These are phyloP conservation scores for Fermentozyma sake DNA, from an alignment of 1,139 yeast species.

Conservation along the genomic window DNA sequence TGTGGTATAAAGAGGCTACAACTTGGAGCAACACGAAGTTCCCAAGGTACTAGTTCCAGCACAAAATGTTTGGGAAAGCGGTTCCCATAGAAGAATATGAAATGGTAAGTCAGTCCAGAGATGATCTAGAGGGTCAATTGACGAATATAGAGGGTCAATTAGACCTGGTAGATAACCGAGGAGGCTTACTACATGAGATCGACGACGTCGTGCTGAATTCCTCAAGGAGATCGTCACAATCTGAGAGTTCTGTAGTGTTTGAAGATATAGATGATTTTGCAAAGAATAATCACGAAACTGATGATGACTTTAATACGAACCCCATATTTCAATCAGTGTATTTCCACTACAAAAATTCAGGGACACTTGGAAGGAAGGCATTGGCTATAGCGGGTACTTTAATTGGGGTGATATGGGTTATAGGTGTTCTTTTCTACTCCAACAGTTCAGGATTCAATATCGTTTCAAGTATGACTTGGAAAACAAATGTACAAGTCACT, in stretches of 20 bases:
- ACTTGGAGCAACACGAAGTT: too few species aligned
- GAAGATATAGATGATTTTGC: conserved; percentile 23
- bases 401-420: conserved; percentile 21
- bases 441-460: conserved; percentile 18
- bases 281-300: conserved; percentile 7
- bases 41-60: too few species aligned
- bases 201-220: conserved; percentile 3
- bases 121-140: too few species aligned
- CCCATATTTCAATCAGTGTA: conserved; percentile 22
- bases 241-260: conserved; percentile 24
- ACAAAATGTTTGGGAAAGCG: conserved; percentile 2
- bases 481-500: conserved; percentile 23
- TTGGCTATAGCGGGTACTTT: conserved; percentile 6
- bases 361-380: conserved; percentile 6
- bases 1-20: too few species aligned
- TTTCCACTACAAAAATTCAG: conserved; percentile 15
- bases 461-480: conserved; percentile 21
- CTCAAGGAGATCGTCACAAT: conserved; percentile 6
- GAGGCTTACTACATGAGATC: background rate
- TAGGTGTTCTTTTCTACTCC: conserved; percentile 28
- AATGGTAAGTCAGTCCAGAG: conserved; percentile 20
- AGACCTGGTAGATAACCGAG: conserved; percentile 1
- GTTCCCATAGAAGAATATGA: conserved; percentile 18
- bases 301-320: conserved; percentile 22
- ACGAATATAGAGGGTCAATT: conserved; percentile 1